Conservation (phyloP, 176 grass and related monocot species). For the Triticum timopheevii region DNA sequence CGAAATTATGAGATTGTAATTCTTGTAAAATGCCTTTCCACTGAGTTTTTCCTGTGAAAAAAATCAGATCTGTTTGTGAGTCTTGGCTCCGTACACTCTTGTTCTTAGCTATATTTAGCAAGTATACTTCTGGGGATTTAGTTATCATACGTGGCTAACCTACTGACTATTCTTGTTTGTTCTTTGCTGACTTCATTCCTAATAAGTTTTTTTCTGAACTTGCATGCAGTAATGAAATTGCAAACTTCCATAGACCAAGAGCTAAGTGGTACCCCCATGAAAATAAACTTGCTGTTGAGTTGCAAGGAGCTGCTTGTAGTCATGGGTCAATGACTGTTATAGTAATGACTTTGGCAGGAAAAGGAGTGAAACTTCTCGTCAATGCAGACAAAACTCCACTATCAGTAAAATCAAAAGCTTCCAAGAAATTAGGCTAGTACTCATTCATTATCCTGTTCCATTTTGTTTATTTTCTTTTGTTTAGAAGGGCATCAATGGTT, state of each 20-base stretch:
- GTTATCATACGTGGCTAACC: background rate
- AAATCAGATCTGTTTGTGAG: background rate
- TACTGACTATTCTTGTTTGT: slow-evolving; percentile 19
- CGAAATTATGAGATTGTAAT: background rate
- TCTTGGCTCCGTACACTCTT: background rate
- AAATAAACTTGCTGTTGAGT: slow-evolving; percentile 72
- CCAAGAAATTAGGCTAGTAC: slow-evolving; percentile 85
- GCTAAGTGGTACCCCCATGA: slow-evolving; percentile 88
- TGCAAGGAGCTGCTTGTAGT: slow-evolving; percentile 55
- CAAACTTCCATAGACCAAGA: slow-evolving; percentile 93
- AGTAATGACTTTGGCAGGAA: slow-evolving; percentile 81
- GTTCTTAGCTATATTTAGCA: slow-evolving; percentile 9
- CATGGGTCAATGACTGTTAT: slow-evolving; percentile 76
- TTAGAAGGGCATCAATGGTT: background rate
- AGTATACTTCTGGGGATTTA: slow-evolving; percentile 2
- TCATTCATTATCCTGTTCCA: background rate
- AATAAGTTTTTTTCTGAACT: slow-evolving; percentile 3
- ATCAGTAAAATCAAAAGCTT: slow-evolving; percentile 82
- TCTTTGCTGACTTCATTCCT: slow-evolving; percentile 14
- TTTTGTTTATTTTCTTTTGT: slow-evolving; percentile 24
- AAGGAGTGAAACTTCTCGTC: slow-evolving; percentile 74
- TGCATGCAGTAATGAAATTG: slow-evolving; percentile 80
- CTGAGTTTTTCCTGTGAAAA: background rate
- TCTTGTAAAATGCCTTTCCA: background rate
- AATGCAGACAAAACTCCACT: slow-evolving; percentile 76